Evolutionary conservation across 345 rosid species (phyloP), one percentile per base, ranked within the genome.

Genomic region (Populus deltoides): DNA sequence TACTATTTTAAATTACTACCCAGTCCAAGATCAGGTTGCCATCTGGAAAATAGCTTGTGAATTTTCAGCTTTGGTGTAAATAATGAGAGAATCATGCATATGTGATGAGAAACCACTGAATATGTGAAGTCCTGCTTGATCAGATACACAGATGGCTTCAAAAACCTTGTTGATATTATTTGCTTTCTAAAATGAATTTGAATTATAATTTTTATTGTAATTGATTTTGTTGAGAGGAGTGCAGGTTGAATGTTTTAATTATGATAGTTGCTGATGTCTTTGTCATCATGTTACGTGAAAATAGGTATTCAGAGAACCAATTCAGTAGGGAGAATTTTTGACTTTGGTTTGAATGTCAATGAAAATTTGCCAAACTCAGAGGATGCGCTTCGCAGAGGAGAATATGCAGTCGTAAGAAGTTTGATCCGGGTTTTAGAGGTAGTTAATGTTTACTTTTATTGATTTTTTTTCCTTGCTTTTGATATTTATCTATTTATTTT

Each of bases 381-480:
- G 85, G 97, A 91, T 83, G 99, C 98, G 78, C 83, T 90, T 85
- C 98, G 88, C 70, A 87, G 97, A 87, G 99, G 98, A 80, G 98
- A 93, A 86, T 96, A 93, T 86, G 86, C 92, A 31, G 92, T 90
- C 76, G 88, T 96, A 85, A 90, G 99, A 90, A 96, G 98, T 88
- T 86, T 96, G 85, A 90, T 88, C 38, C 90, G 99, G 83, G 99
- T 93, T 78, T 82, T 96, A 76, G 99, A 96, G 97, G 99, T 96
- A 89, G 62, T 61, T 73, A 62, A 59, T 75, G 16, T 35, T 38
- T 16, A 74, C 73, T 45, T 33, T 67, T 53, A 29, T 70, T 72
- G 67, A 70, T 84, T 71, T 8, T 33, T 8, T 25, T 45, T 24
- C 7, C 47, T 70, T 43, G 7, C 33, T 63, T 61, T 73, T 51